Conservation (phyloP, 2,329 filamentous ascomycete genomes). For the Colletotrichum graminicola region DNA sequence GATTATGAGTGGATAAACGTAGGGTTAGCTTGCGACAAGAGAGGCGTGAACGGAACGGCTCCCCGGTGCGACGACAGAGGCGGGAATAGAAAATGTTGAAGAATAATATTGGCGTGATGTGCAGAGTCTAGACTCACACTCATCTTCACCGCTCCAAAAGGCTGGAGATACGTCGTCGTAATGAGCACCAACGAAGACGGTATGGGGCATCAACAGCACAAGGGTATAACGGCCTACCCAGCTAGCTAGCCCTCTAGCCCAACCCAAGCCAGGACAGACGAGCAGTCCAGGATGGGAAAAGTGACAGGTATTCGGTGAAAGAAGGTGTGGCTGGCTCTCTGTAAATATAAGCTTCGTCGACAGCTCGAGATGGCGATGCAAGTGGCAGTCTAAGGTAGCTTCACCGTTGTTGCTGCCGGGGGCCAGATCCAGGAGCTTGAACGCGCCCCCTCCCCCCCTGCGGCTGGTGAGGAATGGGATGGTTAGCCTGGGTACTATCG, state of each 20-base stretch:
- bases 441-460: constrained; percentile 12
- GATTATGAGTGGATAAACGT: constrained; percentile 33
- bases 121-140: constrained; percentile 34
- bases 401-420: constrained; percentile 25
- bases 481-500: background rate
- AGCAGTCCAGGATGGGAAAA: background rate
- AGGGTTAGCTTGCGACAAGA: constrained; percentile 19
- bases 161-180: constrained; percentile 20
- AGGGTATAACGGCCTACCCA: constrained; percentile 5
- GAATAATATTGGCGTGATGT: constrained; percentile 29
- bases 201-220: constrained; percentile 2
- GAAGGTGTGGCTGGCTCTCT: constrained; percentile 31
- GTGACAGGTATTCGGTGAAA: constrained; percentile 28
- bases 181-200: constrained; percentile 12
- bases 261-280: background rate
- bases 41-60: constrained; percentile 39
- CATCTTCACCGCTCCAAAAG: constrained; percentile 32
- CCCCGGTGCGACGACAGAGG: constrained; percentile 26
- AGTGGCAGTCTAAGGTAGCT: constrained; percentile 30
- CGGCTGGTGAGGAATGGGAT: constrained; percentile 21
- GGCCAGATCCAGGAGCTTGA: constrained; percentile 10
- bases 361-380: constrained; percentile 17
- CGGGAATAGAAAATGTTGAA: constrained; percentile 29
- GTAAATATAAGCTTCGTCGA: constrained; percentile 36
- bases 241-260: background rate